phyloP scores from a whole-genome alignment of 345 rosid genomes.

The Punica granatum region DNA sequence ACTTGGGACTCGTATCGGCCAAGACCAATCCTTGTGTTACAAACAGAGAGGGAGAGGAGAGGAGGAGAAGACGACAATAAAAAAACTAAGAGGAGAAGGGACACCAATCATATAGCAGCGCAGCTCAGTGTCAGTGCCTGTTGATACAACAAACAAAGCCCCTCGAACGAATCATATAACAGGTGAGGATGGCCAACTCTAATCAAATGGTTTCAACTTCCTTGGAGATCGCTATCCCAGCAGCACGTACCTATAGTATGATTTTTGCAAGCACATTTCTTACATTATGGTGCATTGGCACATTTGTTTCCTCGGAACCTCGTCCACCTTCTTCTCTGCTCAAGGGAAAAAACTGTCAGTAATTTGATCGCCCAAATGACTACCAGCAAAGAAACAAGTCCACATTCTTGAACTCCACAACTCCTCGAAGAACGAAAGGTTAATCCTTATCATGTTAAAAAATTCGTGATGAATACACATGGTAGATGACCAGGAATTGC shows the following conservation, averaged over 20 bases:
- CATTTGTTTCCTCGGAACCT: slow-evolving; percentile 37
- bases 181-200: not conserved
- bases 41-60: not conserved
- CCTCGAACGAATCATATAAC: not conserved
- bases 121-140: not conserved
- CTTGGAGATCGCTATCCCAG: not conserved
- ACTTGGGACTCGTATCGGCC: not conserved
- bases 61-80: not conserved
- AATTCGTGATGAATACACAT: too few species aligned
- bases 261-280: slow-evolving; percentile 13
- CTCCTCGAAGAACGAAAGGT: not conserved
- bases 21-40: not conserved
- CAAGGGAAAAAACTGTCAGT: slow-evolving; percentile 5
- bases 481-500: too few species aligned
- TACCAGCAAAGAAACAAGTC: not conserved
- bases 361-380: not conserved
- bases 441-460: too few species aligned
- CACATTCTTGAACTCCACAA: not conserved
- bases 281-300: slow-evolving; percentile 76
- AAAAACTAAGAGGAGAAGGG: not conserved
- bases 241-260: slow-evolving; percentile 11
- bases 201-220: not conserved
- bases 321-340: slow-evolving; percentile 72
- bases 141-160: not conserved
- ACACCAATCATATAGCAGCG: not conserved